Conservation (phyloP, 495 filamentous ascomycete species). For the Penicillium steckii region DNA sequence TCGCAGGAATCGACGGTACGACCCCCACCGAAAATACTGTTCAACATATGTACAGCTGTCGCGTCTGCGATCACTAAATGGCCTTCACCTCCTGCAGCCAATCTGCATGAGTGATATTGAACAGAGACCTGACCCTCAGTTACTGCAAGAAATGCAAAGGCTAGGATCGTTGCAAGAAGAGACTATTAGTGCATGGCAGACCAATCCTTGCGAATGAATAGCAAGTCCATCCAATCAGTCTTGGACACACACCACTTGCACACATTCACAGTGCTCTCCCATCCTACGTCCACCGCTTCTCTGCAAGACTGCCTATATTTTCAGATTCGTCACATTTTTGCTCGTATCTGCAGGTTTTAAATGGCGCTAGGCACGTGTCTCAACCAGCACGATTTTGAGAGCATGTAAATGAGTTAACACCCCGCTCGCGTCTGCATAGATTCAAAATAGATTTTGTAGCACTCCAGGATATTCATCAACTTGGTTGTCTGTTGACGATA, state of each 20-base stretch:
- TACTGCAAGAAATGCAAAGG: background rate
- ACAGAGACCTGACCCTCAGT: background rate
- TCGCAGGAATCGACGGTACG: background rate
- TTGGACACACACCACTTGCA: too few species aligned
- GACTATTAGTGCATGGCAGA: background rate
- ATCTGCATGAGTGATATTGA: background rate
- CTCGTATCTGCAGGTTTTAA: conserved; percentile 3
- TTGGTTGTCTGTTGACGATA: background rate
- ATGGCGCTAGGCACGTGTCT: too few species aligned
- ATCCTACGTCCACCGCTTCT: too few species aligned
- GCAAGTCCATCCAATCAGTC: too few species aligned
- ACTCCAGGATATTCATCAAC: too few species aligned
- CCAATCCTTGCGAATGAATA: too few species aligned
- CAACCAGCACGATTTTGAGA: too few species aligned
- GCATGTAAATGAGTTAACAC: too few species aligned
- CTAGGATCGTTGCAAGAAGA: background rate
- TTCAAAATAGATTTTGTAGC: too few species aligned
- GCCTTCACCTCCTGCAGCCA: conserved; percentile 11
- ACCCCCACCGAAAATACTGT: conserved; percentile 9
- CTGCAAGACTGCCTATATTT: too few species aligned
- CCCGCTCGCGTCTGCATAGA: too few species aligned
- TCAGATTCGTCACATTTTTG: conserved; percentile 1
- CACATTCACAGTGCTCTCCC: too few species aligned
- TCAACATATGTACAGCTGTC: conserved; percentile 18
- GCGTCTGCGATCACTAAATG: conserved; percentile 6